These are phyloP conservation scores for Orbilia brochopaga DNA, from an alignment of 2,329 filamentous ascomycete species.

Conservation along the genomic window DNA sequence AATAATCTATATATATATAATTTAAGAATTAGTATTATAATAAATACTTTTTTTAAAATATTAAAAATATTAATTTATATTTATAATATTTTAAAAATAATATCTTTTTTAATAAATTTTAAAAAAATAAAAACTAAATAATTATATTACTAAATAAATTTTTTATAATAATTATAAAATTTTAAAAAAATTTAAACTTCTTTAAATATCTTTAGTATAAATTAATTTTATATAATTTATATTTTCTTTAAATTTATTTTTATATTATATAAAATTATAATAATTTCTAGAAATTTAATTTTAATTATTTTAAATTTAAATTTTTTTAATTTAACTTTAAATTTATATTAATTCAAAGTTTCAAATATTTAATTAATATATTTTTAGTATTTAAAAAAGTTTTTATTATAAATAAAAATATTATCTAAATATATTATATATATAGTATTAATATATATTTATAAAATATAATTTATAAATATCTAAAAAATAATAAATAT, in stretches of 20 bases:
- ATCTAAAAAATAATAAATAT: constrained; percentile 19
- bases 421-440: constrained; percentile 34
- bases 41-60: neutral
- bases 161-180: constrained; percentile 13
- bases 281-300: neutral
- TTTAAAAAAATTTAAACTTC: constrained; percentile 1
- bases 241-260: neutral
- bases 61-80: neutral
- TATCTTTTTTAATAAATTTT: neutral
- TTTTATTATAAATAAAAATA: constrained; percentile 32
- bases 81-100: neutral
- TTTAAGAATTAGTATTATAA: constrained; percentile 14
- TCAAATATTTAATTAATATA: constrained; percentile 13
- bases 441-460: constrained; percentile 17
- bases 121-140: neutral
- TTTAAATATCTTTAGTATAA: constrained; percentile 1
- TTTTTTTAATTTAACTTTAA: constrained; percentile 10
- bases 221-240: neutral
- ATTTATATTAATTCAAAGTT: constrained; percentile 8
- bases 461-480: constrained; percentile 25
- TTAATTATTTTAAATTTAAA: neutral
- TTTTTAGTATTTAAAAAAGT: constrained; percentile 14
- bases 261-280: constrained; percentile 10
- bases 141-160: constrained; percentile 7
- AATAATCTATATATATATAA: neutral